Percentiles rank a stretch among this genome's conserved stretches.
phyloP scores from a whole-genome alignment of 2,329 filamentous ascomycete species.

The Aspergillus ruber region DNA sequence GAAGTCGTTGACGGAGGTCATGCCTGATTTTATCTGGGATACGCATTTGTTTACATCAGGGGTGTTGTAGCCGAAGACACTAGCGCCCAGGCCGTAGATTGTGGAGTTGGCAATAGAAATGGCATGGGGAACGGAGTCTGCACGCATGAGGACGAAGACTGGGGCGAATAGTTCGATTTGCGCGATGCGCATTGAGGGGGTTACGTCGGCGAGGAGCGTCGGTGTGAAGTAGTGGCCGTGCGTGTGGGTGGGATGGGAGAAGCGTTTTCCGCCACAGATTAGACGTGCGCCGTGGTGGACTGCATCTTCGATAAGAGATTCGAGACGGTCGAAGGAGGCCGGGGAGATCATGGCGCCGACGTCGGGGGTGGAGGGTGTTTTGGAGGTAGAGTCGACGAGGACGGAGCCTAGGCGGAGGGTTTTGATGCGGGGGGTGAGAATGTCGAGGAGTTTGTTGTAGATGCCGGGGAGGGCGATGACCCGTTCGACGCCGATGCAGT shows the following conservation, averaged over 20 bases:
- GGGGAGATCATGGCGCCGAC: slow-evolving; percentile 86
- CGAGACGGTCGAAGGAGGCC: slow-evolving; percentile 66
- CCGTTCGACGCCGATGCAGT: slow-evolving; percentile 95
- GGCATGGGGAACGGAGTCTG: slow-evolving; percentile 58
- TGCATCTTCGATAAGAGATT: slow-evolving; percentile 69
- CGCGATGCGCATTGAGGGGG: slow-evolving; percentile 75
- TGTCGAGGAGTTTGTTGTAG: slow-evolving; percentile 65
- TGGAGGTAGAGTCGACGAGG: slow-evolving; percentile 43
- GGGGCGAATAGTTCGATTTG: slow-evolving; percentile 90
- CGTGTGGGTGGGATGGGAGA: slow-evolving; percentile 65
- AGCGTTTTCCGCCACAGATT: slow-evolving; percentile 69
- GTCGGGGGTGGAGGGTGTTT: slow-evolving; percentile 46
- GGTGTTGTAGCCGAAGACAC: slow-evolving; percentile 71
- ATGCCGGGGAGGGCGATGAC: slow-evolving; percentile 73
- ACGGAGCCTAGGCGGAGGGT: slow-evolving; percentile 69
- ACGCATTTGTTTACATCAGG: slow-evolving; percentile 60
- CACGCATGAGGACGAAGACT: slow-evolving; percentile 77
- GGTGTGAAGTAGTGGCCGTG: slow-evolving; percentile 86
- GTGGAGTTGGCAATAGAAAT: slow-evolving; percentile 78
- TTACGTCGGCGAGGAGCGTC: slow-evolving; percentile 87
- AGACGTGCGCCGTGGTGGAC: slow-evolving; percentile 72
- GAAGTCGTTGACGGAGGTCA: slow-evolving; percentile 95
- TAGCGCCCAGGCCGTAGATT: slow-evolving; percentile 77
- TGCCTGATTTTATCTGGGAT: slow-evolving; percentile 66
- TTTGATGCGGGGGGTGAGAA: slow-evolving; percentile 67